A percentile compares a stretch with the other conserved stretches of the same genome.
phyloP scores from a whole-genome alignment of 148 eudicot genomes.

The Vaccinium vitisidaea region DNA sequence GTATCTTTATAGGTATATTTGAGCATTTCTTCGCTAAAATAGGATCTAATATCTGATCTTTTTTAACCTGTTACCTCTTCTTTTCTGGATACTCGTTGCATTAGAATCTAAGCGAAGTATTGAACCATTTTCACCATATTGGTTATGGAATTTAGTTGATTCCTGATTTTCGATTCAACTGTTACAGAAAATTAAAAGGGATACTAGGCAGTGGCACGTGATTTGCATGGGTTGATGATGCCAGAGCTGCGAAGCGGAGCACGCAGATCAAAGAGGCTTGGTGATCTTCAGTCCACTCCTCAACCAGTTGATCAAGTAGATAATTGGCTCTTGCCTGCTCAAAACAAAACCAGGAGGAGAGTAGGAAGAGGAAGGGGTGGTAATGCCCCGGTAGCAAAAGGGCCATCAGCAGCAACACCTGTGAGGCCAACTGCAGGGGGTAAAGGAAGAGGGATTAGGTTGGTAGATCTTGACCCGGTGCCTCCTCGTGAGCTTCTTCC shows the following conservation, averaged over 20 bases:
- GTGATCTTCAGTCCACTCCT: slow-evolving; percentile 84
- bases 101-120: neutral
- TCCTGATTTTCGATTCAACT: neutral
- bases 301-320: slow-evolving; percentile 62
- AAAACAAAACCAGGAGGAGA: slow-evolving; percentile 70
- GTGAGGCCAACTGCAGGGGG: slow-evolving; percentile 72
- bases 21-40: neutral
- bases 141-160: neutral
- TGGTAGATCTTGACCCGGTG: slow-evolving; percentile 73
- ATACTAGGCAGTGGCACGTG: slow-evolving; percentile 31
- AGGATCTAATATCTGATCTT: neutral
- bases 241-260: slow-evolving; percentile 99
- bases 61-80: neutral
- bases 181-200: slow-evolving; percentile 30
- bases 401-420: slow-evolving; percentile 55
- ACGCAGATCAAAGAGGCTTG: slow-evolving; percentile 87
- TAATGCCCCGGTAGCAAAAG: slow-evolving; percentile 65
- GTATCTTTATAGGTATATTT: neutral
- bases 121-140: neutral
- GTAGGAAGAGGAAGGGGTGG: slow-evolving; percentile 72
- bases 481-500: slow-evolving; percentile 63
- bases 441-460: slow-evolving; percentile 79
- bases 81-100: neutral
- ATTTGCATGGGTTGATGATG: slow-evolving; percentile 95
- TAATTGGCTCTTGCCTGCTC: slow-evolving; percentile 50